These are phyloP conservation scores for Telopea speciosissima DNA, from an alignment of 177 flowering plant species.

Conservation along the genomic window DNA sequence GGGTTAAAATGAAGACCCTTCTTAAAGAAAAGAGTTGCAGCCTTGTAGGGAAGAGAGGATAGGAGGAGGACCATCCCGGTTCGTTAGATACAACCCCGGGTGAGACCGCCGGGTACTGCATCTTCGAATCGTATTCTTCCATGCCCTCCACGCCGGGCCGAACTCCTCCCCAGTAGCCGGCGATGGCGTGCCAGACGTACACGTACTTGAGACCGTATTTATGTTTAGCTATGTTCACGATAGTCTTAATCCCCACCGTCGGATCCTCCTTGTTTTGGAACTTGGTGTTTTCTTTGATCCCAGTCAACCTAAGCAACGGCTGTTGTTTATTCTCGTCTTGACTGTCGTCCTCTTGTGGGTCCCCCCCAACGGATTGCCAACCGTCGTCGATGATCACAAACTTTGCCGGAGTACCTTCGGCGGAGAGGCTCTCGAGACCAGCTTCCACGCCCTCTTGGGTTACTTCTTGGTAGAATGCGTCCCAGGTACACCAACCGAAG, in stretches of 20 bases:
- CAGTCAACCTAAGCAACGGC: slow-evolving; percentile 51
- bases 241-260: slow-evolving; percentile 44
- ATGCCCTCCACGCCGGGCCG: slow-evolving; percentile 43
- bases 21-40: too few relatives aligned
- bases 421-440: slow-evolving; percentile 55
- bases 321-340: slow-evolving; percentile 7
- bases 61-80: slow-evolving; percentile 30
- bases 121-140: slow-evolving; percentile 52
- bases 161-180: slow-evolving; percentile 96
- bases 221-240: slow-evolving; percentile 51
- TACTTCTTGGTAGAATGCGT: slow-evolving; percentile 90
- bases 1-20: too few relatives aligned
- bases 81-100: slow-evolving; percentile 58
- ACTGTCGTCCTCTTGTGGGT: slow-evolving; percentile 17
- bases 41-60: too few relatives aligned
- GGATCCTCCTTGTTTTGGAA: slow-evolving; percentile 51
- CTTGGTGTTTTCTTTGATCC: slow-evolving; percentile 68
- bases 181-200: slow-evolving; percentile 90
- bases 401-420: slow-evolving; percentile 71
- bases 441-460: slow-evolving; percentile 85
- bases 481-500: slow-evolving; percentile 99
- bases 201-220: slow-evolving; percentile 64
- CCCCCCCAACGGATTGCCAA: slow-evolving; percentile 78
- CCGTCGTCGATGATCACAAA: slow-evolving; percentile 97
- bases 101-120: slow-evolving; percentile 47